Conservation (phyloP, 352 stramenopile species). For the Phytophthora constricta region DNA sequence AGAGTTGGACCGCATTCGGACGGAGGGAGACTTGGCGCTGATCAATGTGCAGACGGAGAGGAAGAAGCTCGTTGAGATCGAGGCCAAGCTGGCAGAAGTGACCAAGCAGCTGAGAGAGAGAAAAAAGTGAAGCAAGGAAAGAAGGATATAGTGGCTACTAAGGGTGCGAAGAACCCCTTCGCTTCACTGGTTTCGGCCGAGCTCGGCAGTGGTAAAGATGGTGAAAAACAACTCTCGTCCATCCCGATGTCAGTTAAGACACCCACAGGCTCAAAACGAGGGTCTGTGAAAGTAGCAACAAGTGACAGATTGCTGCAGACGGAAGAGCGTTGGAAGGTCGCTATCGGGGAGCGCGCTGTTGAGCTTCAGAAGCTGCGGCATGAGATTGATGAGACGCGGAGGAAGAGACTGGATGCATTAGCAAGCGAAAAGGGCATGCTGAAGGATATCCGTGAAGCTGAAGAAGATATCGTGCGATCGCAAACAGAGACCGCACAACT, state of each 20-base stretch:
- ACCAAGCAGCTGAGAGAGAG: conserved; percentile 86
- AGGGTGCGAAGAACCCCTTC: neutral
- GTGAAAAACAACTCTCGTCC: conserved; percentile 11
- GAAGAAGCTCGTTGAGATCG: conserved; percentile 85
- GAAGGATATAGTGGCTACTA: neutral
- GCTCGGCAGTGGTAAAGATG: conserved; percentile 6
- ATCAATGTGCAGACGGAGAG: conserved; percentile 87
- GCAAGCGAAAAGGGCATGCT: conserved; percentile 49
- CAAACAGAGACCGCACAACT: conserved; percentile 51
- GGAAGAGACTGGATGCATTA: conserved; percentile 49
- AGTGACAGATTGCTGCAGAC: conserved; percentile 69
- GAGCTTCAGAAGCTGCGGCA: conserved; percentile 62
- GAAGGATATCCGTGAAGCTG: conserved; percentile 44
- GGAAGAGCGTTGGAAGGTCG: conserved; percentile 71
- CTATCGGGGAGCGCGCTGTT: conserved; percentile 48
- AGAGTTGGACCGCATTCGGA: conserved; percentile 89
- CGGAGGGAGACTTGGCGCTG: conserved; percentile 67
- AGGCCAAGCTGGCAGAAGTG: conserved; percentile 86
- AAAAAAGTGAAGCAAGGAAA: conserved; percentile 64
- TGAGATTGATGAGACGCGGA: conserved; percentile 53
- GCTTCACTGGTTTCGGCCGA: conserved; percentile 2
- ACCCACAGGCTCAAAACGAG: neutral
- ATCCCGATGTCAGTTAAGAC: conserved; percentile 12
- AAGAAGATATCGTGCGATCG: conserved; percentile 45
- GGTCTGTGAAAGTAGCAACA: neutral